These are phyloP conservation scores for Plasmodium cynomolgi DNA, from an alignment of 169 alveolate genomes.

Conservation along the genomic window DNA sequence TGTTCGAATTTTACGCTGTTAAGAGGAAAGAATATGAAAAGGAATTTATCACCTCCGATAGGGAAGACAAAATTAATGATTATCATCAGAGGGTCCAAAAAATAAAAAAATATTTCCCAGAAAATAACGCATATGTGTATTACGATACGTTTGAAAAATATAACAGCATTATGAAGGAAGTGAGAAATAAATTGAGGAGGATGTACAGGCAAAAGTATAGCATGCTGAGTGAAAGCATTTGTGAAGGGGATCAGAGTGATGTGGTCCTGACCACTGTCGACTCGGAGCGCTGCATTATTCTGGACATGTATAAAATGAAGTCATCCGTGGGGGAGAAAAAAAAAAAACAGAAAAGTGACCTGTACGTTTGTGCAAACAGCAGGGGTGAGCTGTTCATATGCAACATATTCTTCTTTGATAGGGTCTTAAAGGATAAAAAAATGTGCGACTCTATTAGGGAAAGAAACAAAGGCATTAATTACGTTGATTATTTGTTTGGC, in stretches of 20 bases:
- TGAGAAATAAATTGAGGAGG: background rate
- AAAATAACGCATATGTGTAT: conserved; percentile 36
- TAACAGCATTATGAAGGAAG: conserved; percentile 7
- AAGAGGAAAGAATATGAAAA: conserved; percentile 45
- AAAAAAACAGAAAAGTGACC: background rate
- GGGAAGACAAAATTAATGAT: conserved; percentile 16
- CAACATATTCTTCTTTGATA: conserved; percentile 12
- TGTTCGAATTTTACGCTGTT: conserved; percentile 29
- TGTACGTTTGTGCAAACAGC: conserved; percentile 27
- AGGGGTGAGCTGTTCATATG: conserved; percentile 24
- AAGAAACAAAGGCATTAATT: conserved; percentile 10
- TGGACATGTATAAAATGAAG: conserved; percentile 14
- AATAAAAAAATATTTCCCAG: conserved; percentile 35
- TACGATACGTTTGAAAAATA: conserved; percentile 39
- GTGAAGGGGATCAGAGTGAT: background rate
- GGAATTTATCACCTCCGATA: conserved; percentile 30
- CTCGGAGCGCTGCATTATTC: background rate
- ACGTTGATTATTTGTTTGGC: conserved; percentile 16
- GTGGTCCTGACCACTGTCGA: conserved; percentile 15
- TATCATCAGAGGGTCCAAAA: background rate
- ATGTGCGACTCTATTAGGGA: background rate
- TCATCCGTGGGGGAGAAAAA: background rate
- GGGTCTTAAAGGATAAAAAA: background rate
- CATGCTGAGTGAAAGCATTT: background rate
- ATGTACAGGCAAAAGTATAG: conserved; percentile 41